phyloP scores from a whole-genome alignment of 1,139 yeast species.

The Yamadazyma dushanensis region DNA sequence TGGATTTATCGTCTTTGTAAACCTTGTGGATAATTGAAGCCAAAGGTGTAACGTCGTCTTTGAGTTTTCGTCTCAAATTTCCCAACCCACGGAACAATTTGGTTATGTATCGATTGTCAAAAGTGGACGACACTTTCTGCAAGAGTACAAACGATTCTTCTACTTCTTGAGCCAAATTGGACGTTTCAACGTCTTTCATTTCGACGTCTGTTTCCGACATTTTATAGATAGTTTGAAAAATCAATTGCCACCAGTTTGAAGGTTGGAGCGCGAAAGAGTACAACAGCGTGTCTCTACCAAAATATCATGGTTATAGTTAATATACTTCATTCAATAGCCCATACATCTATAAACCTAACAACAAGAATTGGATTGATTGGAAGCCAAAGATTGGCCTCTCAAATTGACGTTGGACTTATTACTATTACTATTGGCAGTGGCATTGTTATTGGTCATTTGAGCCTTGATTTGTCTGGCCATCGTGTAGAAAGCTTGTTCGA shows the following conservation, averaged over 20 bases:
- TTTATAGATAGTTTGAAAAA: background rate
- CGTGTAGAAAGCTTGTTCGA: slow-evolving; percentile 96
- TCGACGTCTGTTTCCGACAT: slow-evolving; percentile 9
- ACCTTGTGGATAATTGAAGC: slow-evolving; percentile 51
- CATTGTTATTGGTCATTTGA: slow-evolving; percentile 75
- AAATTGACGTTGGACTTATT: slow-evolving; percentile 75
- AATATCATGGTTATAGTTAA: background rate
- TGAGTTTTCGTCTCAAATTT: slow-evolving; percentile 64
- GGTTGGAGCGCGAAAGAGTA: background rate
- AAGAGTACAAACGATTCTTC: slow-evolving; percentile 56
- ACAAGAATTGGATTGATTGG: slow-evolving; percentile 69
- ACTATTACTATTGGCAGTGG: slow-evolving; percentile 38
- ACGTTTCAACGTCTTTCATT: slow-evolving; percentile 9
- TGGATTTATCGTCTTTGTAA: slow-evolving; percentile 44
- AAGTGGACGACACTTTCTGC: slow-evolving; percentile 69
- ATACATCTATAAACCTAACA: slow-evolving; percentile 44
- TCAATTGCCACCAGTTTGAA: slow-evolving; percentile 18
- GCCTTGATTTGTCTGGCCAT: slow-evolving; percentile 99
- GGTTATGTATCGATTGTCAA: slow-evolving; percentile 85
- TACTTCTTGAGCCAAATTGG: slow-evolving; percentile 36
- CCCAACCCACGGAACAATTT: slow-evolving; percentile 85
- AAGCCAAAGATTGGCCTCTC: slow-evolving; percentile 83
- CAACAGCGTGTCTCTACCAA: background rate
- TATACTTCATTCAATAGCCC: slow-evolving; percentile 3
- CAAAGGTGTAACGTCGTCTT: slow-evolving; percentile 45